phyloP scores from a whole-genome alignment of 345 rosid genomes.

The Eucalyptus microcorys region DNA sequence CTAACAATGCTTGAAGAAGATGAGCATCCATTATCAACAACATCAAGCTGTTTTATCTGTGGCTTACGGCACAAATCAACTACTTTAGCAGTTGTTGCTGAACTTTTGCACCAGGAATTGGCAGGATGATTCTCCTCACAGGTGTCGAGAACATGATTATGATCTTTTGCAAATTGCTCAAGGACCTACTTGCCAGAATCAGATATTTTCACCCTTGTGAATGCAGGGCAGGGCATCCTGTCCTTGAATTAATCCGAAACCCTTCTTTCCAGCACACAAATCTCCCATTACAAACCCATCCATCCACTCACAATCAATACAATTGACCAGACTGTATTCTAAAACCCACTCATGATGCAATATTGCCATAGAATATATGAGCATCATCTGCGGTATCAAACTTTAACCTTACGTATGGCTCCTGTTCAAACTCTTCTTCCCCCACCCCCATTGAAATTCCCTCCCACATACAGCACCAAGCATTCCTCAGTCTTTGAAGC shows the following conservation, averaged over 20 bases:
- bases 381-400: constrained; percentile 74
- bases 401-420: constrained; percentile 52
- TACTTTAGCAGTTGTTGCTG: constrained; percentile 18
- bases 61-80: constrained; percentile 23
- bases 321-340: constrained; percentile 62
- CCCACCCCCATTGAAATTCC: constrained; percentile 34
- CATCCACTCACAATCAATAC: constrained; percentile 67
- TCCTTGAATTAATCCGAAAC: constrained; percentile 70
- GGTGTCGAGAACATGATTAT: constrained; percentile 64
- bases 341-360: constrained; percentile 47
- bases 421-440: constrained; percentile 25
- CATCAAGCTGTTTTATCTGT: constrained; percentile 29
- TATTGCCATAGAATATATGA: constrained; percentile 37
- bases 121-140: constrained; percentile 18
- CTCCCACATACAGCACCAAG: constrained; percentile 23
- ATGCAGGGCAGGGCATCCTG: constrained; percentile 86
- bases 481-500: constrained; percentile 25
- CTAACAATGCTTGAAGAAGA: constrained; percentile 27
- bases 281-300: constrained; percentile 61
- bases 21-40: constrained; percentile 14
- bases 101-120: constrained; percentile 17
- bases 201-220: constrained; percentile 60
- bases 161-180: constrained; percentile 68
- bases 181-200: constrained; percentile 79
- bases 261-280: constrained; percentile 83